Conservation (phyloP, 176 grass and related monocot species). For the Saccharum officinarum region DNA sequence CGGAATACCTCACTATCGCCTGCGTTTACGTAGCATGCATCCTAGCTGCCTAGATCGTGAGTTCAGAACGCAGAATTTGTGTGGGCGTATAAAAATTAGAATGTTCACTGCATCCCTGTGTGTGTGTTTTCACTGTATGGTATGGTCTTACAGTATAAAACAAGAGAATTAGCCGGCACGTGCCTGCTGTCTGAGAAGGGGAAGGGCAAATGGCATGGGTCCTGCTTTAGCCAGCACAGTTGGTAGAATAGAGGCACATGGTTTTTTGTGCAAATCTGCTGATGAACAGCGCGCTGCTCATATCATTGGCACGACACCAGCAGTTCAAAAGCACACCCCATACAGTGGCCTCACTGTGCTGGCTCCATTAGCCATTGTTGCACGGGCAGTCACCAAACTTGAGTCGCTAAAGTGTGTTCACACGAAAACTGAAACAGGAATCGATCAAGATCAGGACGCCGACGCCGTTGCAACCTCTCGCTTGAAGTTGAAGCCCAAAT, state of each 20-base stretch:
- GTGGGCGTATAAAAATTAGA: background rate
- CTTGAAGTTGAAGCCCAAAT: background rate
- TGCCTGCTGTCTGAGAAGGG: background rate
- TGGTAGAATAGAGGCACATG: background rate
- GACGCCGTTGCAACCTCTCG: background rate
- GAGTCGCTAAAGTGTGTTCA: background rate
- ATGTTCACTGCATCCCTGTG: too few species aligned
- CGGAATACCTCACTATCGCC: background rate
- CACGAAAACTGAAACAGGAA: background rate
- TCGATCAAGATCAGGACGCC: background rate
- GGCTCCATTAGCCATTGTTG: background rate
- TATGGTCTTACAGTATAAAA: background rate
- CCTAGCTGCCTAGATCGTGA: background rate
- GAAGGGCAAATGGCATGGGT: background rate
- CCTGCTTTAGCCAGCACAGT: background rate
- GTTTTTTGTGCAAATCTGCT: background rate
- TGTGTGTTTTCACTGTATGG: too few species aligned
- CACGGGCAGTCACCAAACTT: background rate
- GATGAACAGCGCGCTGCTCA: background rate
- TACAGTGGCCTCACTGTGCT: background rate
- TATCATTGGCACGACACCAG: background rate
- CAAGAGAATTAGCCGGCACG: background rate
- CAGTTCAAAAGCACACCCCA: background rate
- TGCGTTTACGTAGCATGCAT: background rate
- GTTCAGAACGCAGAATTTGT: background rate